phyloP scores from a whole-genome alignment of 768 basidiomycete species.

The Suillus bovinus region DNA sequence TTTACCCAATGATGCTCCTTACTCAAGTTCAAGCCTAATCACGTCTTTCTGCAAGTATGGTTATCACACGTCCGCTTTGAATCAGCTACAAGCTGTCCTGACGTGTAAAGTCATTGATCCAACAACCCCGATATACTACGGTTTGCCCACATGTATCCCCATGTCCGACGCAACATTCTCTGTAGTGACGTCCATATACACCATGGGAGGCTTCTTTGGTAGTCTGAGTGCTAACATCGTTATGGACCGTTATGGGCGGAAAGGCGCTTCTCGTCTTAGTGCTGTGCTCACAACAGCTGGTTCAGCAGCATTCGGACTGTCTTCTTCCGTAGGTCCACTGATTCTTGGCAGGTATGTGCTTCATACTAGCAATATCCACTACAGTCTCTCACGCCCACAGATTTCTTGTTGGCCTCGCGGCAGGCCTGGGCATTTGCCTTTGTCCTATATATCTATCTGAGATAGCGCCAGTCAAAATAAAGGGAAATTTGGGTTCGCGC shows the following conservation, averaged over 20 bases:
- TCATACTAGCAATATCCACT: neutral
- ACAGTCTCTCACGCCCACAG: constrained; percentile 33
- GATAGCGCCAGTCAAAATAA: constrained; percentile 76
- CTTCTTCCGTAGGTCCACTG: constrained; percentile 54
- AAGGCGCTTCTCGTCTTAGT: constrained; percentile 61
- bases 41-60: constrained; percentile 56
- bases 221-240: constrained; percentile 65
- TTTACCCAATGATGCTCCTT: constrained; percentile 10
- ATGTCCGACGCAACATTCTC: constrained; percentile 82
- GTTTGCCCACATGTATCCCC: constrained; percentile 72
- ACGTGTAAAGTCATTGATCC: constrained; percentile 55
- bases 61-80: constrained; percentile 91
- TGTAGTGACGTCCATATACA: constrained; percentile 81
- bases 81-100: constrained; percentile 80
- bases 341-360: constrained; percentile 63
- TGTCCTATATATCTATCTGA: constrained; percentile 85
- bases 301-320: constrained; percentile 64
- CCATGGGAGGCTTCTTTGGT: constrained; percentile 83
- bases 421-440: constrained; percentile 76
- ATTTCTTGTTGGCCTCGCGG: constrained; percentile 66
- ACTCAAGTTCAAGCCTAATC: neutral
- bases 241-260: constrained; percentile 74
- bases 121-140: constrained; percentile 26
- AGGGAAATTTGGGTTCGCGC: constrained; percentile 66
- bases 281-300: constrained; percentile 58